These are phyloP conservation scores for Dendrobium officinale DNA, from an alignment of 106 monocot genomes.

Conservation along the genomic window DNA sequence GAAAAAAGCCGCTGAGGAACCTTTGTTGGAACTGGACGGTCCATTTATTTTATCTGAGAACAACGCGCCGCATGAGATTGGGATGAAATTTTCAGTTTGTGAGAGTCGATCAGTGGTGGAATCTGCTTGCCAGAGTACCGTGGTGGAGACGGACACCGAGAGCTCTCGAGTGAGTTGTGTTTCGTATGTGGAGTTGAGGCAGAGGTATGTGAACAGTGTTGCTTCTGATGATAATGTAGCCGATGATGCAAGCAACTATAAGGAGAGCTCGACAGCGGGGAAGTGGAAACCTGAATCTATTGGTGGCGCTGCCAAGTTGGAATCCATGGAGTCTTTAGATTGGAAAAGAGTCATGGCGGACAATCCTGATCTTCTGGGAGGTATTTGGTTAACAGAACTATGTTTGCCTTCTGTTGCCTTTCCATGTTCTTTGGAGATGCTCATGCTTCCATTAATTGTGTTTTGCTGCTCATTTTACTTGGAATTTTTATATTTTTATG, in stretches of 20 bases:
- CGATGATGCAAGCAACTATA: slow-evolving; percentile 9
- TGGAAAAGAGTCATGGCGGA: slow-evolving; percentile 54
- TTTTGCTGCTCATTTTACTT: not conserved
- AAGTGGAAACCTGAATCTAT: slow-evolving; percentile 24
- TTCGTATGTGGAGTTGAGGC: slow-evolving; percentile 59
- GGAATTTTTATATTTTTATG: not conserved
- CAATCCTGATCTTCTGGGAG: slow-evolving; percentile 42
- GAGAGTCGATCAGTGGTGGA: slow-evolving; percentile 28
- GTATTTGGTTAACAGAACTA: slow-evolving; percentile 11
- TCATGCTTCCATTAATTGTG: not conserved
- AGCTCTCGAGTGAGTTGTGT: slow-evolving; percentile 23
- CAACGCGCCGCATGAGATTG: slow-evolving; percentile 15
- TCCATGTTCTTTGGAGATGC: not conserved
- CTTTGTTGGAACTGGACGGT: slow-evolving; percentile 11
- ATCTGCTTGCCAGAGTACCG: slow-evolving; percentile 24
- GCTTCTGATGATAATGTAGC: slow-evolving; percentile 11
- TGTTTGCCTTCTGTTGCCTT: not conserved
- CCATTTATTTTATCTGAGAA: not conserved
- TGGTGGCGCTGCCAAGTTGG: slow-evolving; percentile 29
- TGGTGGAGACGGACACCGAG: slow-evolving; percentile 12
- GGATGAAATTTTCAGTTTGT: slow-evolving; percentile 1
- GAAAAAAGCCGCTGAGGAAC: slow-evolving; percentile 7
- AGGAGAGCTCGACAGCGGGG: slow-evolving; percentile 16
- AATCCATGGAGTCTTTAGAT: slow-evolving; percentile 49
- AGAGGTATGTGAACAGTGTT: slow-evolving; percentile 50